Evolutionary conservation across 768 basidiomycete species (phyloP), one percentile per base, ranked within the genome.

Genomic region (Tulasnella sp.): DNA sequence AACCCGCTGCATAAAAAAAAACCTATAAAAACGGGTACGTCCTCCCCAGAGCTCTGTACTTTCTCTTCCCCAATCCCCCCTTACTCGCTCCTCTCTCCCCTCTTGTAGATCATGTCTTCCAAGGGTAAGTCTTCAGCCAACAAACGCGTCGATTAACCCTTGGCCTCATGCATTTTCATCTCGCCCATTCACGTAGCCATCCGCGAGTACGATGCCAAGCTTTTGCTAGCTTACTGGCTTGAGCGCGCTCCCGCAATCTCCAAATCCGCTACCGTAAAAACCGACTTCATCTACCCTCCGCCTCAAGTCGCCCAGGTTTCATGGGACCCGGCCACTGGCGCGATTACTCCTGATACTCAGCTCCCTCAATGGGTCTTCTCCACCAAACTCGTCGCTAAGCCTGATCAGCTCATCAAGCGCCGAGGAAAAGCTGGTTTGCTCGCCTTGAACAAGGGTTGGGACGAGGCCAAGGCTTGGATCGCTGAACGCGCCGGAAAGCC

Each of bases 401-500:
- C 96, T 34, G 96, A 97, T 86, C 96, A 97, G 86, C 91, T 99
- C 84, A 99, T 99, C 90, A 99, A 99, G 87, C 93, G 97, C 79
- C 93, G 97, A 78, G 97, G 97, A 81, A 99, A 99, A 88, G 95
- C 95, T 29, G 97, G 97, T 79, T 88, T 99, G 17, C 89, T 99
- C 79, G 90, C 91, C 42, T 88, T 99, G 79, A 98, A 99, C 90
- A 96, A 96, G 86, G 86, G 87, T 31, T 97, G 93, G 93, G 86
- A 90, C 45, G 93, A 92, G 81, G 93, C 93, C 29, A 93, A 89
- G 82, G 84, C 87, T 71, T 99, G 97, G 96, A 93, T 99, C 82
- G 82, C 86, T 73, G 89, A 91, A 78, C 88, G 91, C 42, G 96
- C 97, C 39, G 96, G 97, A 77, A 97, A 97, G 84, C 91, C 92